A percentile compares a stretch with the other conserved stretches of the same genome.
These are phyloP conservation scores for Tricholoma terreum DNA, from an alignment of 768 basidiomycete genomes.

Conservation along the genomic window DNA sequence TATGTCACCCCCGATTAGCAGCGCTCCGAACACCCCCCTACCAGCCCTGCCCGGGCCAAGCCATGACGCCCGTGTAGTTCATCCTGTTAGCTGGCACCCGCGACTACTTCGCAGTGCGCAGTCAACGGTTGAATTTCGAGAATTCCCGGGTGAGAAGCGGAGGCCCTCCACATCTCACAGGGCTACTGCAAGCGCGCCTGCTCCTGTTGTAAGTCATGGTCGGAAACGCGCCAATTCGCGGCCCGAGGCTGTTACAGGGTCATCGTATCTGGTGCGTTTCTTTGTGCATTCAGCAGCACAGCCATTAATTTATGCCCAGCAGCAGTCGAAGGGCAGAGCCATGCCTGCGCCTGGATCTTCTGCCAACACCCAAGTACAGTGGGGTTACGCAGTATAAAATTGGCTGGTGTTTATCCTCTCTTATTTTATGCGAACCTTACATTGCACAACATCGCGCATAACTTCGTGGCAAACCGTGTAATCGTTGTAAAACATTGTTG, in stretches of 20 bases:
- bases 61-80: constrained; percentile 6
- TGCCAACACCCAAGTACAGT: constrained; percentile 30
- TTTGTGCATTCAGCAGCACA: background rate
- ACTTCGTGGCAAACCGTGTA: background rate
- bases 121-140: constrained; percentile 20
- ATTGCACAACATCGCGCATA: too few relatives aligned
- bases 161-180: constrained; percentile 16
- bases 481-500: too few relatives aligned
- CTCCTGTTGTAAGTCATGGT: constrained; percentile 2
- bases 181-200: constrained; percentile 20
- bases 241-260: background rate
- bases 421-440: too few relatives aligned
- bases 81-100: background rate
- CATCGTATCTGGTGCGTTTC: constrained; percentile 5
- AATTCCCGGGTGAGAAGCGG: background rate
- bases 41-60: constrained; percentile 25
- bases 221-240: constrained; percentile 1
- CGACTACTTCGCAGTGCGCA: constrained; percentile 18
- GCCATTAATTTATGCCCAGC: background rate
- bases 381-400: constrained; percentile 44
- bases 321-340: background rate
- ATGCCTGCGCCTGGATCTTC: background rate
- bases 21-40: constrained; percentile 37
- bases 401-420: too few relatives aligned
- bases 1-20: constrained; percentile 29